These are phyloP conservation scores for Vigna nakashimae DNA, from an alignment of 306 rosid genomes.

Conservation along the genomic window DNA sequence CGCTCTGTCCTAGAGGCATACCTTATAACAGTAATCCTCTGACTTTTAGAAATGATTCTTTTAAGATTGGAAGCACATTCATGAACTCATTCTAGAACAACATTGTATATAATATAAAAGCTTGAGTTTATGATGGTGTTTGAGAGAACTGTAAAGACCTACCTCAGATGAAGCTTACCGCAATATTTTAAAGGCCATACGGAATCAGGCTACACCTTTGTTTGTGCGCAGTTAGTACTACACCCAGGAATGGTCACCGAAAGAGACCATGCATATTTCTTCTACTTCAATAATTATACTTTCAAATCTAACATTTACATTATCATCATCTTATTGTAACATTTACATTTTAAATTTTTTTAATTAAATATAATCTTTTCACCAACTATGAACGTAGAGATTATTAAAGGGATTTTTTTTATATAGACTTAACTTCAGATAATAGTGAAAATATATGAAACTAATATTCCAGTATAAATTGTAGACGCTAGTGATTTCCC, in stretches of 20 bases:
- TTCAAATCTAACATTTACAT: not conserved
- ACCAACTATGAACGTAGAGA: too few species aligned
- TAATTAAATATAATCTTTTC: too few species aligned
- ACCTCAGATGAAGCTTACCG: not conserved
- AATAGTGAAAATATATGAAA: too few species aligned
- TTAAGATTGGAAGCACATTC: not conserved
- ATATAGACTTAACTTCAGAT: too few species aligned
- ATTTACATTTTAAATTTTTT: too few species aligned
- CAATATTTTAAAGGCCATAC: not conserved
- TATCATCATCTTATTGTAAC: too few species aligned
- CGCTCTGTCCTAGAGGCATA: too few species aligned
- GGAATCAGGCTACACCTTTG: slow-evolving; percentile 18
- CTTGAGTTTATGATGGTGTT: not conserved
- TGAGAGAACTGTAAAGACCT: not conserved
- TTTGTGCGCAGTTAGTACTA: not conserved
- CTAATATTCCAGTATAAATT: too few species aligned
- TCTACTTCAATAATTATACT: not conserved
- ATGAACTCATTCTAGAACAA: not conserved
- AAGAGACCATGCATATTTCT: not conserved
- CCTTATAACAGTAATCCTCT: not conserved
- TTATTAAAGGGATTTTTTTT: too few species aligned
- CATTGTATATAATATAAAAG: not conserved
- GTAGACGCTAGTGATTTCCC: too few species aligned
- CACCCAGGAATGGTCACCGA: not conserved
- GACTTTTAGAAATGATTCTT: not conserved